Percentiles rank a stretch among this genome's conserved stretches.
These are phyloP conservation scores for Apiotrichum sp. DNA, from an alignment of 1,284 basidiomycete species.

Conservation along the genomic window DNA sequence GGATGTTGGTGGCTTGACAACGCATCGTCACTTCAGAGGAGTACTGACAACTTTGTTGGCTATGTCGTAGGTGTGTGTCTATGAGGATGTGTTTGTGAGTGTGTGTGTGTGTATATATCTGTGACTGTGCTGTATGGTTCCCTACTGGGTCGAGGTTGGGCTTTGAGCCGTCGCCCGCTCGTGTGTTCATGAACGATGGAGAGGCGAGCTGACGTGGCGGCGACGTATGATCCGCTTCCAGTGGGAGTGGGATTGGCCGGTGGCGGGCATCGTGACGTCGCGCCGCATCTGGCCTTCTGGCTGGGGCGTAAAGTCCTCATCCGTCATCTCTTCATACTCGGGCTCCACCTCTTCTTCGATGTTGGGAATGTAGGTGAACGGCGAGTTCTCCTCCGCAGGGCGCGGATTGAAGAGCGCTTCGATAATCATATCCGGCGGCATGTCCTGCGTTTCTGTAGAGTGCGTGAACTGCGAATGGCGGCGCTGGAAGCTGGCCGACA, in stretches of 20 bases:
- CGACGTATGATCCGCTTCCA: background rate
- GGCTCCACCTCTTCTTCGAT: background rate
- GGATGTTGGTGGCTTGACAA: no score
- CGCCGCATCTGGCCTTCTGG: background rate
- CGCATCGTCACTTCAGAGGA: background rate
- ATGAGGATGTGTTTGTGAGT: no score
- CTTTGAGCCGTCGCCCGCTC: no score
- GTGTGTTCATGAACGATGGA: background rate
- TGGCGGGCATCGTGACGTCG: background rate
- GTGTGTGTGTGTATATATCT: no score
- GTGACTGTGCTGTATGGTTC: no score
- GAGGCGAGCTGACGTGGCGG: background rate
- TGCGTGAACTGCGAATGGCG: constrained; percentile 6
- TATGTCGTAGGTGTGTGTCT: no score
- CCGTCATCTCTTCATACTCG: background rate
- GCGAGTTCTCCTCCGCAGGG: constrained; percentile 25
- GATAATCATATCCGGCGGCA: constrained; percentile 34
- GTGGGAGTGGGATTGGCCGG: background rate
- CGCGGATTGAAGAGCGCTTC: constrained; percentile 42
- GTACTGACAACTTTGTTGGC: background rate
- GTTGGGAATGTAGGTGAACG: constrained; percentile 37
- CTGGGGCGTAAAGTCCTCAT: background rate
- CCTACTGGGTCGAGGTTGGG: no score
- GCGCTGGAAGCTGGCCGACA: background rate
- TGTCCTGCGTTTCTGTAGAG: background rate